A percentile compares a stretch with the other conserved stretches of the same genome.
These are phyloP conservation scores for Coemansia sp. DNA, from an alignment of 192 early-diverging fungal genomes.

Conservation along the genomic window DNA sequence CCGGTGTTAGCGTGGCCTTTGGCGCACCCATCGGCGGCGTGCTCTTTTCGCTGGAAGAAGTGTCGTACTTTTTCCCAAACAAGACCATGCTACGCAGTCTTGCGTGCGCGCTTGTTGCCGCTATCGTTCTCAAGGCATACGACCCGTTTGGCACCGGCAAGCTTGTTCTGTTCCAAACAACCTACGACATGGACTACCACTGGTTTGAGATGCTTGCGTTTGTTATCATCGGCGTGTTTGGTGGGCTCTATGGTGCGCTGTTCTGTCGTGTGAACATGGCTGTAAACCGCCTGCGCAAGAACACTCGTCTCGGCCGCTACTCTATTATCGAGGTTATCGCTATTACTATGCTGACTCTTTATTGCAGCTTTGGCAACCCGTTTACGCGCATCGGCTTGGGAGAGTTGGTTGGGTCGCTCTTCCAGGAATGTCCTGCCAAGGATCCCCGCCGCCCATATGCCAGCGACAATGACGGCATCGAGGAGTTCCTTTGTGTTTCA, in stretches of 20 bases:
- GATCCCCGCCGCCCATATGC: conserved; percentile 15
- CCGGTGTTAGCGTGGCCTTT: conserved; percentile 93
- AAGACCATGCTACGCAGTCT: conserved; percentile 67
- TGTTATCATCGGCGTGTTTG: conserved; percentile 67
- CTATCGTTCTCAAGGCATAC: conserved; percentile 58
- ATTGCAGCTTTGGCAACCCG: conserved; percentile 75
- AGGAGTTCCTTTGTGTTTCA: conserved; percentile 65
- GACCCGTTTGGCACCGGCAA: conserved; percentile 59
- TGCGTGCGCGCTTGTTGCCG: conserved; percentile 67
- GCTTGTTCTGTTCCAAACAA: conserved; percentile 61
- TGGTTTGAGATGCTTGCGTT: conserved; percentile 72
- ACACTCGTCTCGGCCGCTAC: conserved; percentile 64
- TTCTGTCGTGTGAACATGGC: conserved; percentile 72
- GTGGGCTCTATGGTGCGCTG: conserved; percentile 82
- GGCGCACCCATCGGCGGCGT: conserved; percentile 97
- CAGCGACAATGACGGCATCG: conserved; percentile 54
- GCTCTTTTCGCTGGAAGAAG: conserved; percentile 90
- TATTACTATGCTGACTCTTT: conserved; percentile 70
- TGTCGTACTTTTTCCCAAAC: conserved; percentile 77
- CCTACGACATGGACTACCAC: conserved; percentile 68
- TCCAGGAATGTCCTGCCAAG: conserved; percentile 77
- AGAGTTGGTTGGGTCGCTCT: conserved; percentile 85
- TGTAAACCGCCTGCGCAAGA: conserved; percentile 72
- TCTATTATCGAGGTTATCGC: conserved; percentile 75
- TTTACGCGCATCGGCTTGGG: conserved; percentile 83